These are phyloP conservation scores for Mortierella polycephala DNA, from an alignment of 371 early-diverging fungal species.

Conservation along the genomic window DNA sequence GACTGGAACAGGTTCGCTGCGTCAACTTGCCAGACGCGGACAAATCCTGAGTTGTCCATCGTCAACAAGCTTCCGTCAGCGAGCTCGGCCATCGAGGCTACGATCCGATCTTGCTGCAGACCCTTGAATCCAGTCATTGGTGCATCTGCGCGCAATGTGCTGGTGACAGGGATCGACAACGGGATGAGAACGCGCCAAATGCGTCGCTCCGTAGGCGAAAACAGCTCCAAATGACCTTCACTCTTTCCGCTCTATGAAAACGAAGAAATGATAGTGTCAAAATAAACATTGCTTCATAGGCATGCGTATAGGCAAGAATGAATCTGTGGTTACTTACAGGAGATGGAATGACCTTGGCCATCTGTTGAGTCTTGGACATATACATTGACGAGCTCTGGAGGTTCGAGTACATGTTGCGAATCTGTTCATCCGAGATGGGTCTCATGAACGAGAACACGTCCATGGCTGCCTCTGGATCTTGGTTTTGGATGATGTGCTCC, in stretches of 20 bases:
- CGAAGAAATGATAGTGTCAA: background rate
- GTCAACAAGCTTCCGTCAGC: slow-evolving; percentile 73
- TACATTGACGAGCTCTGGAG: slow-evolving; percentile 61
- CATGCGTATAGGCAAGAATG: too few relatives aligned
- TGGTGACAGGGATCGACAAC: slow-evolving; percentile 62
- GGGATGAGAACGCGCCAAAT: slow-evolving; percentile 74
- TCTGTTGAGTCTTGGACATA: slow-evolving; percentile 63
- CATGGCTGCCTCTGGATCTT: slow-evolving; percentile 47
- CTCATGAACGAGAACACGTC: slow-evolving; percentile 57
- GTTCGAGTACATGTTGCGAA: slow-evolving; percentile 59
- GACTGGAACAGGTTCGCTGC: slow-evolving; percentile 66
- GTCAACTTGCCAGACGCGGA: slow-evolving; percentile 77
- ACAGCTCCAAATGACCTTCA: slow-evolving; percentile 71
- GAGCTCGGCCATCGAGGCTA: slow-evolving; percentile 72
- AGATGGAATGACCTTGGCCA: slow-evolving; percentile 67
- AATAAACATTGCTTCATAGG: background rate
- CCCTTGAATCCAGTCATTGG: slow-evolving; percentile 60
- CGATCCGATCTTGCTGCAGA: slow-evolving; percentile 63
- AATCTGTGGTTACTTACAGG: slow-evolving; percentile 23
- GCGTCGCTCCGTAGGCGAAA: slow-evolving; percentile 64
- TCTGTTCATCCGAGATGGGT: slow-evolving; percentile 47
- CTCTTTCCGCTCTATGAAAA: slow-evolving; percentile 65
- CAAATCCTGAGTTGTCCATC: slow-evolving; percentile 73
- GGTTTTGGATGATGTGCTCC: slow-evolving; percentile 25
- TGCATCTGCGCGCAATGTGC: slow-evolving; percentile 48